These are phyloP conservation scores for Scenedesmus sp. DNA, from an alignment of 163 green algal species.

Conservation along the genomic window DNA sequence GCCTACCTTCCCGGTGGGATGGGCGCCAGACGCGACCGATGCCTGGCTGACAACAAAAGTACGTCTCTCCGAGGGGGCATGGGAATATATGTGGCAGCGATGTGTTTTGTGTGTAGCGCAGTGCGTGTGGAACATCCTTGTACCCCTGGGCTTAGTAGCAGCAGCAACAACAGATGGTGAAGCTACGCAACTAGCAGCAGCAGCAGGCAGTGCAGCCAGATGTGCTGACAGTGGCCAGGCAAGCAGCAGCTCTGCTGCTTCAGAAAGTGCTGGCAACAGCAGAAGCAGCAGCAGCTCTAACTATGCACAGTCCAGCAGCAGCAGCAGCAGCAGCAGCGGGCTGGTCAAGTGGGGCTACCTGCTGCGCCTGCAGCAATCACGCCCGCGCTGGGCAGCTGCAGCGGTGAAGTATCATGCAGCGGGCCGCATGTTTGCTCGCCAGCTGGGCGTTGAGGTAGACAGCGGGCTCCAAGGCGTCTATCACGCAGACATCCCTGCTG, in stretches of 20 bases:
- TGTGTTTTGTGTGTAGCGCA: neutral
- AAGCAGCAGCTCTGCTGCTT: neutral
- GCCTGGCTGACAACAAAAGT: neutral
- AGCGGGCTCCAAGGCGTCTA: too few species aligned
- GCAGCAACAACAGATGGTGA: too few species aligned
- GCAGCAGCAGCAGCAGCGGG: neutral
- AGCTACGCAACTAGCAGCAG: neutral
- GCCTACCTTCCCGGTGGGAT: neutral
- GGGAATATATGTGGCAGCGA: neutral
- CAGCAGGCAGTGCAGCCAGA: neutral
- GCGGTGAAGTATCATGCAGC: neutral
- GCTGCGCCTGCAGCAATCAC: neutral
- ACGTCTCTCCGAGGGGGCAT: neutral
- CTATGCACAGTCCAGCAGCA: neutral
- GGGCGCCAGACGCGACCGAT: neutral
- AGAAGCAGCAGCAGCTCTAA: too few species aligned
- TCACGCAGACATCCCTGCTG: too few species aligned
- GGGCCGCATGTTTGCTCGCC: too few species aligned
- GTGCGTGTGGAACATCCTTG: neutral
- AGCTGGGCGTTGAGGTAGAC: too few species aligned
- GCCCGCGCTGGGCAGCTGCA: neutral
- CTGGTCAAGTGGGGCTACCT: neutral
- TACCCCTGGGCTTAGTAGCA: too few species aligned
- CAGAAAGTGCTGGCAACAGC: too few species aligned
- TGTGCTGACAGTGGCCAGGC: neutral